phyloP scores from a whole-genome alignment of 1,284 basidiomycete species.

The Inonotus obliquus region DNA sequence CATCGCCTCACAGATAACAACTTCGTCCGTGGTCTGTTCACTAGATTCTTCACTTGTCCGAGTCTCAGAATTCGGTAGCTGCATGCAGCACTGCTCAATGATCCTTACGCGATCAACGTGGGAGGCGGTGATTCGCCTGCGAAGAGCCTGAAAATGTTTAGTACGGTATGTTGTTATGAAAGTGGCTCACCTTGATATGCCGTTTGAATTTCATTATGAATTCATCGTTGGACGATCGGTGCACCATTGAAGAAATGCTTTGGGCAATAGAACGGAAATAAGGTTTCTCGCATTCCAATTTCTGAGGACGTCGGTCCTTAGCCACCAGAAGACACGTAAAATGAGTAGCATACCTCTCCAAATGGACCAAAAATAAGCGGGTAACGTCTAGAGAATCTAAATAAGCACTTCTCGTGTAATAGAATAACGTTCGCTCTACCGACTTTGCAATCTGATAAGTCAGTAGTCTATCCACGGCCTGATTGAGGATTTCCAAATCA shows the following conservation, averaged over 20 bases:
- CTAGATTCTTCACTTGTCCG: background rate
- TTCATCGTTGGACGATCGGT: slow-evolving; percentile 42
- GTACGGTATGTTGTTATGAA: background rate
- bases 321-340: background rate
- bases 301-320: slow-evolving; percentile 34
- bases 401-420: slow-evolving; percentile 4
- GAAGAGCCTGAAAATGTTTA: slow-evolving; percentile 4
- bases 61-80: background rate
- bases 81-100: slow-evolving; percentile 4
- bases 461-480: slow-evolving; percentile 48
- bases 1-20: slow-evolving; percentile 39
- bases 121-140: slow-evolving; percentile 1
- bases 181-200: slow-evolving; percentile 43
- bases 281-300: slow-evolving; percentile 47
- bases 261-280: slow-evolving; percentile 46
- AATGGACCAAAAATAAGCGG: slow-evolving; percentile 69
- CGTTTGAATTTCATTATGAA: slow-evolving; percentile 42
- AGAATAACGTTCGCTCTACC: slow-evolving; percentile 17
- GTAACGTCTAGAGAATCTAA: slow-evolving; percentile 47
- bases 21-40: slow-evolving; percentile 25
- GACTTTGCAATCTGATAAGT: slow-evolving; percentile 57
- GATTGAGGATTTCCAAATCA: slow-evolving; percentile 49
- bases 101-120: background rate
- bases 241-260: slow-evolving; percentile 47
- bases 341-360: slow-evolving; percentile 42